Base-by-base conservation (phyloP, 495 filamentous ascomycete genomes). In the Penicillium bialowiezense region DNA sequence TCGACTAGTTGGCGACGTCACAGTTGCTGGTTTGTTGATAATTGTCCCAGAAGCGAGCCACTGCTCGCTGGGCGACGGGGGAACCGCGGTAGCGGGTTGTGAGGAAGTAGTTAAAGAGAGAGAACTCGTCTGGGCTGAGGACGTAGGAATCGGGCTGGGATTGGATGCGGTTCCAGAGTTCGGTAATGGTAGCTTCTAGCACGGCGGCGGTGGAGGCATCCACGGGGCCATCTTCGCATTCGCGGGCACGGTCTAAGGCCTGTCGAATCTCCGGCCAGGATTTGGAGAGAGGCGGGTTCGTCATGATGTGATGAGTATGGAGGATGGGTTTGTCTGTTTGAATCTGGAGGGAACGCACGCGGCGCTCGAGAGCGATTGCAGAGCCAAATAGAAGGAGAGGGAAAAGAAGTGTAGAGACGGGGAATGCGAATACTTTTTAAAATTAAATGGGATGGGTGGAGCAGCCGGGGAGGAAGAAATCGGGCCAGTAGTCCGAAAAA, bases 71-170 rank as follows among this genome's bases (percentile, higher is more conserved):
- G 18, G 70, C 72, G 19, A 73, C 51, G 13, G 50, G 38, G 5
- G 58, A 60, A 20, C 73, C 75, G 9, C 67, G 57, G 53, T 83
- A 89, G 1, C 81, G 77, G 17, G 67, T 54, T 21, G 42, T n/a
- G 35, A 84, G 80, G 62, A 83, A 89, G 59, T 82, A 91, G 64
- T 73, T 91, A 76, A 91, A 90, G 21, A 93, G 72, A 13, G 86
- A 78, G 52, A 90, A 90, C 61, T 93, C 87, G 55, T 87, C 78
- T 43, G 74, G 70, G 8, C 66, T 79, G 66, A 91, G 79, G 13
- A 90, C 58, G 63, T 89, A 91, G 7, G 63, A 63, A n/a, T 78
- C 66, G 4, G 82, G 84, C 31, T 82, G 65, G 4, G 69, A 69
- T 43, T 81, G 52, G 20, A 93, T 70, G 47, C 75, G 83, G 6